Percentiles rank a stretch among this genome's conserved stretches.
phyloP scores from a whole-genome alignment of 805 yeast genomes.

The Lachancea sp. region DNA sequence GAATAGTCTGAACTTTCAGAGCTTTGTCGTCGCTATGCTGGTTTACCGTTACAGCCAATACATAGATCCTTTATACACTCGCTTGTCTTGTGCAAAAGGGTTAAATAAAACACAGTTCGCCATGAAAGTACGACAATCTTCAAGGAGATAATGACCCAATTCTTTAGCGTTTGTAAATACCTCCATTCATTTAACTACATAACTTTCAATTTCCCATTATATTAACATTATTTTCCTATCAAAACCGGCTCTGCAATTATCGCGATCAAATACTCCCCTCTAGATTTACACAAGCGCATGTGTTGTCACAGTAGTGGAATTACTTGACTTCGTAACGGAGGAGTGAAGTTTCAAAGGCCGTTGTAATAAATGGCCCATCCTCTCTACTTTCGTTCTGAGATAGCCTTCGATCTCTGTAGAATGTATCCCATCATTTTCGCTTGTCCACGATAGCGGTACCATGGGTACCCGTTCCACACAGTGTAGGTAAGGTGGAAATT shows the following conservation, averaged over 20 bases:
- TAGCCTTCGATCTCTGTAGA: conserved; percentile 89
- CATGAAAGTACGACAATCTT: not conserved
- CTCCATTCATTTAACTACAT: not conserved
- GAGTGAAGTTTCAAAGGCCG: conserved; percentile 35
- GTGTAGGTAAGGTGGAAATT: conserved; percentile 67
- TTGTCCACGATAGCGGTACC: conserved; percentile 91
- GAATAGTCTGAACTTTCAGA: no score
- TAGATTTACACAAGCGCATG: conserved; percentile 5
- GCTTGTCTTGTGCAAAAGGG: not conserved
- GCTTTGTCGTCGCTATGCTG: not conserved
- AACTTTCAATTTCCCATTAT: not conserved
- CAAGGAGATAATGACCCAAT: no score
- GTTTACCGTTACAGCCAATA: not conserved
- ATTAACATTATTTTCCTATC: no score
- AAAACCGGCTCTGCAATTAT: no score
- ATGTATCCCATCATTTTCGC: conserved; percentile 56
- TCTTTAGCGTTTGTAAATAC: not conserved
- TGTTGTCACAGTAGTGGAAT: conserved; percentile 8
- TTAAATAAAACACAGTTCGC: not conserved
- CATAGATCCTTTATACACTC: conserved; percentile 7
- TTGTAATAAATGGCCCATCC: conserved; percentile 91
- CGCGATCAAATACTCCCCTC: no score
- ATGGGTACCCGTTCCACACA: conserved; percentile 91
- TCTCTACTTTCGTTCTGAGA: conserved; percentile 84
- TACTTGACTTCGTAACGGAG: conserved; percentile 10